These are phyloP conservation scores for Geotrichum carabidarum DNA, from an alignment of 1,139 yeast species.

Conservation along the genomic window DNA sequence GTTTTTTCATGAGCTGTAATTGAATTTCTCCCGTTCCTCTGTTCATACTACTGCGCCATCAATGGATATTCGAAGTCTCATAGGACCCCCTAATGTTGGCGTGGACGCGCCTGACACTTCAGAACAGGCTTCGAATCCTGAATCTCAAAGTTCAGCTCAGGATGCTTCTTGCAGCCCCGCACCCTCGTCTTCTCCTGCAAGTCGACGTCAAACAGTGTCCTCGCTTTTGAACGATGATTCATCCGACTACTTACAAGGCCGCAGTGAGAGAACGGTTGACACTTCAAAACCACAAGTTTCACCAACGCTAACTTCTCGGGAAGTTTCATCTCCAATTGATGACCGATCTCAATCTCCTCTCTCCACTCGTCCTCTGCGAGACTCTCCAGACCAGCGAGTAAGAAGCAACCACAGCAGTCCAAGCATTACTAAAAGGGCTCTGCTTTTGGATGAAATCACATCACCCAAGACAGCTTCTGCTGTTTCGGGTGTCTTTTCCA, in stretches of 20 bases:
- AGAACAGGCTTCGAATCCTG: neutral
- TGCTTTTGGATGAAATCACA: neutral
- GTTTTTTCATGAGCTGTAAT: neutral
- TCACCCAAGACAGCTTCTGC: slow-evolving; percentile 2
- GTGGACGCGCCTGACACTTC: slow-evolving; percentile 6
- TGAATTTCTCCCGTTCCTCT: neutral
- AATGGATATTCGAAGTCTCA: slow-evolving; percentile 12
- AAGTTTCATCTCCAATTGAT: neutral
- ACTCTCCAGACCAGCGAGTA: neutral
- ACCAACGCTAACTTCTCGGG: neutral
- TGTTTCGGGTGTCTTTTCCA: neutral
- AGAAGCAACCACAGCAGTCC: slow-evolving; percentile 1
- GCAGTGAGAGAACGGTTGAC: neutral
- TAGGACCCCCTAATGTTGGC: slow-evolving; percentile 8
- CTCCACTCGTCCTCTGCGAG: neutral
- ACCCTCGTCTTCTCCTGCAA: slow-evolving; percentile 9
- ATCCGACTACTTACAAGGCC: slow-evolving; percentile 1
- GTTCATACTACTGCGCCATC: neutral
- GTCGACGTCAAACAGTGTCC: slow-evolving; percentile 31
- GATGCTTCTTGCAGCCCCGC: slow-evolving; percentile 2
- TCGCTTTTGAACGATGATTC: slow-evolving; percentile 31
- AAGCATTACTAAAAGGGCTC: neutral
- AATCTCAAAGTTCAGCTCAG: neutral
- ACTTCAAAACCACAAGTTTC: neutral
- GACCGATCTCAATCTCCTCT: slow-evolving; percentile 6